These are phyloP conservation scores for Populus tremula DNA, from an alignment of 345 rosid species.

Conservation along the genomic window DNA sequence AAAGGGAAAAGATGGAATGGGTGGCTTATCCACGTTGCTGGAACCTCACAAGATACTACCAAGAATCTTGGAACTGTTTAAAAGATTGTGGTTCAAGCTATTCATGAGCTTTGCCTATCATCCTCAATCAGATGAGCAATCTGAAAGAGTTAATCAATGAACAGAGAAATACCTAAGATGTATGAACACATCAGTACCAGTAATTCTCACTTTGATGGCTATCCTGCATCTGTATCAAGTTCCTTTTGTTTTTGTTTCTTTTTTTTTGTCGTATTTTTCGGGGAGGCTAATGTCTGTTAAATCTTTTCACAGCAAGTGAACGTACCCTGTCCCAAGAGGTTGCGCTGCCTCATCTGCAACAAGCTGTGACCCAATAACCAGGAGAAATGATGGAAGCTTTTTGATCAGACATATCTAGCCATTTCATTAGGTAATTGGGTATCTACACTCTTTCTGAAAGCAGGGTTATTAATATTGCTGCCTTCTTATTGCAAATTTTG, in stretches of 20 bases:
- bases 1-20: too few relatives aligned
- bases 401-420: background rate
- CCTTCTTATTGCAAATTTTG: background rate
- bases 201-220: background rate
- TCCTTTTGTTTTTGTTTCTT: slow-evolving; percentile 39
- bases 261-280: slow-evolving; percentile 44
- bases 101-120: too few relatives aligned
- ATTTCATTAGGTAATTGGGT: background rate
- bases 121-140: too few relatives aligned
- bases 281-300: slow-evolving; percentile 67
- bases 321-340: too few relatives aligned
- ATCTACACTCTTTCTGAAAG: background rate
- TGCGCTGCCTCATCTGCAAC: too few relatives aligned
- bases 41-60: too few relatives aligned
- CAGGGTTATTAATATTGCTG: background rate
- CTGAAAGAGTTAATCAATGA: too few relatives aligned
- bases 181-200: slow-evolving; percentile 27
- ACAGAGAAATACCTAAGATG: too few relatives aligned
- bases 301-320: slow-evolving; percentile 36
- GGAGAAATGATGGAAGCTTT: background rate
- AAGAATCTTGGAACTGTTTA: too few relatives aligned
- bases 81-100: too few relatives aligned
- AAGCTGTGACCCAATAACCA: too few relatives aligned
- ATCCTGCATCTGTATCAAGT: background rate
- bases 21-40: too few relatives aligned